Base-by-base conservation (phyloP, 306 rosid genomes). In the Gastrolobium bilobum region DNA sequence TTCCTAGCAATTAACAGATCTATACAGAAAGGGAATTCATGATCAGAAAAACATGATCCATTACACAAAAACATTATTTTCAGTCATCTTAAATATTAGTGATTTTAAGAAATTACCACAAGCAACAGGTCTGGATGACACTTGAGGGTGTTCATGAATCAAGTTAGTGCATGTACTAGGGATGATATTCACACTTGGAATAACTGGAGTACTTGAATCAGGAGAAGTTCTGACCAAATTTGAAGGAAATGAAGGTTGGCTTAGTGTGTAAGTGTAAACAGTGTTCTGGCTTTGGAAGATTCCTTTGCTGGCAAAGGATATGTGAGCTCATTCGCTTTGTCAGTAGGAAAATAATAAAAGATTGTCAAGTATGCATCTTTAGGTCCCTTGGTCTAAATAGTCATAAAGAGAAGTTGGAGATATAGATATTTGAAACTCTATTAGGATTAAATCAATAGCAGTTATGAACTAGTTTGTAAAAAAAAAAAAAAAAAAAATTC, bases 1-100 rank as follows among this genome's bases (percentile, higher is more conserved):
- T 90, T 92, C 80, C 97, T 90, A 31, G 90, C 93, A 86, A 92
- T 90, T 4, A 98, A 98, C 2, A 92, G 90, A 80, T 88, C 99
- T 95, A 89, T 7, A 61, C 11, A 63, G 1, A 71, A 71, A 58
- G 9, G 51, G 47, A 75, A 58, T 0, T 6, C 31, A 37, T 4
- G 15, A 61, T 90, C n/a, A 92, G 88, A 73, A 90, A 68, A 62
- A 68, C 53, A 72, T 7, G 3, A 46, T n/a, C 7, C 75, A 39
- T 6, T 0, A 75, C 20, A 60, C 20, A 59, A 4, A 48, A 3
- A 5, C 1, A 46, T 8, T 39, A n/a, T 35, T 61, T 14, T 5
- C 34, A 37, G 11, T 13, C 35, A 44, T 65, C 34, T 26, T 3
- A 68, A 69, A 44, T 48, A 5, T 53, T 8, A 15, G n/a, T 4